phyloP scores from a whole-genome alignment of 768 basidiomycete genomes.

The Xanthoconium stramineum region DNA sequence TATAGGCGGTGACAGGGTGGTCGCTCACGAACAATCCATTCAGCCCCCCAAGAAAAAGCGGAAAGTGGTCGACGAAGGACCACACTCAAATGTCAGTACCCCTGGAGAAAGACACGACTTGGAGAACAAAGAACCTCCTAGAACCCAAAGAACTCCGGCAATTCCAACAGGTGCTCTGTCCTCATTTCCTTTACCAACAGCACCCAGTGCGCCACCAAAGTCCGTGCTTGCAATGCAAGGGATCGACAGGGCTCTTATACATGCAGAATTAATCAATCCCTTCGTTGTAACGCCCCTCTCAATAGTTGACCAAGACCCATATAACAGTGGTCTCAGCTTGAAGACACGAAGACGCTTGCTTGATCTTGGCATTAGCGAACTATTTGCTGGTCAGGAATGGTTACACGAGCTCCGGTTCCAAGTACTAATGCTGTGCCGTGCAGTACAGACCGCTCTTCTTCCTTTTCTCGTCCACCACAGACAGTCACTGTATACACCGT shows the following conservation, averaged over 20 bases:
- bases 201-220: constrained; percentile 69
- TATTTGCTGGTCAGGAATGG: constrained; percentile 75
- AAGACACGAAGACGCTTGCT: constrained; percentile 59
- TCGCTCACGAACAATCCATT: constrained; percentile 7
- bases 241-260: constrained; percentile 67
- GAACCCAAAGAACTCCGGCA: constrained; percentile 5
- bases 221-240: constrained; percentile 73
- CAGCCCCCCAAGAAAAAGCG: constrained; percentile 44
- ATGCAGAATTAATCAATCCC: constrained; percentile 68
- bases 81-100: constrained; percentile 15
- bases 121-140: not conserved
- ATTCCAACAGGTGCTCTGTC: constrained; percentile 45
- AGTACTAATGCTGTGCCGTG: constrained; percentile 16
- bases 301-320: constrained; percentile 29
- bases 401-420: not conserved
- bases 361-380: constrained; percentile 77
- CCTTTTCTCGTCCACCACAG: constrained; percentile 69
- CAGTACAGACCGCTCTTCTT: constrained; percentile 87
- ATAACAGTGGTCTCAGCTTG: constrained; percentile 51
- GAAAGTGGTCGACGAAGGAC: constrained; percentile 31
- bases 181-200: constrained; percentile 63
- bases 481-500: constrained; percentile 60
- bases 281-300: constrained; percentile 44
- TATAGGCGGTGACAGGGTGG: constrained; percentile 6
- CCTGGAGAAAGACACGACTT: not conserved